Evolutionary conservation across 495 filamentous ascomycete genomes (phyloP).

Genomic region (Trichoderma erinaceum): DNA sequence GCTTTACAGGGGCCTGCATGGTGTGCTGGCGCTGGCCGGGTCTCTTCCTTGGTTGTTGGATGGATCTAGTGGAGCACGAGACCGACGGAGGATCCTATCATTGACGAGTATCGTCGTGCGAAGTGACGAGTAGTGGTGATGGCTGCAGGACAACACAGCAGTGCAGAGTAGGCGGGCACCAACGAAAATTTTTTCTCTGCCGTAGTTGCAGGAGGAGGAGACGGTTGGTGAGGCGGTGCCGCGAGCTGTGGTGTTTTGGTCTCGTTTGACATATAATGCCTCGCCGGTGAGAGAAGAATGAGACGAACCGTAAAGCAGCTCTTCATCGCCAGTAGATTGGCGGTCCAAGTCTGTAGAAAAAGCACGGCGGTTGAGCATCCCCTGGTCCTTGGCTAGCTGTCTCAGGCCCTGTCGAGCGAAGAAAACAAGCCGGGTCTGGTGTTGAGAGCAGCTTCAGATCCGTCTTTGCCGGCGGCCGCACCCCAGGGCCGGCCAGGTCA

Average conservation of each 20-base stretch:
- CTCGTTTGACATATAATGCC: neutral
- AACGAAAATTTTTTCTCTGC: conserved; percentile 7
- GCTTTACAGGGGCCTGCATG: conserved; percentile 14
- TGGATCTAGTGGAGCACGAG: conserved; percentile 8
- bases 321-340: neutral
- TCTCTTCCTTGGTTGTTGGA: conserved; percentile 4
- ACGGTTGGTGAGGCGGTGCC: neutral
- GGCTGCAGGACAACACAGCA: conserved; percentile 14
- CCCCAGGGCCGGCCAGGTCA: neutral
- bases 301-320: neutral
- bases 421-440: conserved; percentile 2
- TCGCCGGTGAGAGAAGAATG: neutral
- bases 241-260: neutral
- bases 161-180: conserved; percentile 10
- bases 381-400: neutral
- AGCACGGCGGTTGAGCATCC: neutral
- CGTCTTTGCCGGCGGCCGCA: neutral
- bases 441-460: neutral
- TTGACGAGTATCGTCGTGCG: conserved; percentile 8
- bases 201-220: neutral
- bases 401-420: neutral
- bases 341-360: neutral
- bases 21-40: conserved; percentile 12
- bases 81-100: neutral
- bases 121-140: conserved; percentile 6